Evolutionary conservation across 345 rosid genomes (phyloP).

Genomic region (Eucalyptus urophylla): DNA sequence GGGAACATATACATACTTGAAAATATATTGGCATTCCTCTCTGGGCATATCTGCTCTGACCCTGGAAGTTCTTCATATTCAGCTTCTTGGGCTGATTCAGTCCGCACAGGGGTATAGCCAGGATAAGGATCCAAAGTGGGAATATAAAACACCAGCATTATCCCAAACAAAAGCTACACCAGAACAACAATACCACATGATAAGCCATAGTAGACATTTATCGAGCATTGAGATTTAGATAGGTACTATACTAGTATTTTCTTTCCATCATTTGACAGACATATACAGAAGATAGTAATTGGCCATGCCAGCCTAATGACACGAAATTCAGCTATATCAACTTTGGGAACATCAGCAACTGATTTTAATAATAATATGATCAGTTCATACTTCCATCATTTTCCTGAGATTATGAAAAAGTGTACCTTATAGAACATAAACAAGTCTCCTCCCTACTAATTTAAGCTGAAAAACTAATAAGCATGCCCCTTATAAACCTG

Average conservation of each 20-base stretch:
- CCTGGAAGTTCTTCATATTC: conserved; percentile 92
- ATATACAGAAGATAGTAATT: background rate
- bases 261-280: background rate
- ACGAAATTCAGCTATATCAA: background rate
- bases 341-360: background rate
- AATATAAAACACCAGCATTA: conserved; percentile 58
- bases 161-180: conserved; percentile 73
- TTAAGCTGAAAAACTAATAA: background rate
- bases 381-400: background rate
- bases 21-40: conserved; percentile 60
- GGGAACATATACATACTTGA: conserved; percentile 42
- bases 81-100: conserved; percentile 44
- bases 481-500: background rate
- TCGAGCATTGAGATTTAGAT: background rate
- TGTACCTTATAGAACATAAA: background rate
- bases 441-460: background rate
- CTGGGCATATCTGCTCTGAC: conserved; percentile 89
- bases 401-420: background rate
- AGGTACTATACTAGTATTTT: background rate
- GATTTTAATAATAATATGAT: background rate
- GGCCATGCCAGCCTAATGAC: background rate
- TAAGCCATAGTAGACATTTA: background rate
- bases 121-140: conserved; percentile 88
- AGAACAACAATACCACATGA: conserved; percentile 2
- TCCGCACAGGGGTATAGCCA: conserved; percentile 60